Evolutionary conservation across 78 protist genomes (phyloP).

Genomic region (Creolimax fragrantissima): DNA sequence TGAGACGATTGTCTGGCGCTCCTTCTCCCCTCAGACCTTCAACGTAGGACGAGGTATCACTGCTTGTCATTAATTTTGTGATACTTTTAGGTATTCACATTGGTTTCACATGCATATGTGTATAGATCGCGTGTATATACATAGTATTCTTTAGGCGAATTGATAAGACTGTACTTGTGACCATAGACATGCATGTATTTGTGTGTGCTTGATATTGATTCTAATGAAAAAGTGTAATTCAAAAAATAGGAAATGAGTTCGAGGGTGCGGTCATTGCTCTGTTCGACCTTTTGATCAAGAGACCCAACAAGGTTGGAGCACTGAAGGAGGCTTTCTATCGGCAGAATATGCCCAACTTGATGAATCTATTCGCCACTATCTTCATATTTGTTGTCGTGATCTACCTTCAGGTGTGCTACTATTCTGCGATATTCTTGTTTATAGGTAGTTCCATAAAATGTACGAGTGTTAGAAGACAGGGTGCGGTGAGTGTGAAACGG

Average conservation of each 20-base stretch:
- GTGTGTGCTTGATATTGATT: no score
- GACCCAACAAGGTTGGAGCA: conserved; percentile 87
- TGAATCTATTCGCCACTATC: conserved; percentile 95
- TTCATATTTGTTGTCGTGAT: conserved; percentile 94
- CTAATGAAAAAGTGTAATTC: no score
- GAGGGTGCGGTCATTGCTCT: conserved; percentile 99
- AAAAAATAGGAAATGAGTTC: conserved; percentile 81
- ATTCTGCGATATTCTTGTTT: neutral
- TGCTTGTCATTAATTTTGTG: neutral
- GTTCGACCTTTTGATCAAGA: conserved; percentile 83
- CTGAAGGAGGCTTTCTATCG: conserved; percentile 97
- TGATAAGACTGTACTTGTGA: no score
- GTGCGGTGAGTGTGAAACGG: neutral
- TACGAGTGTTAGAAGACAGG: no score
- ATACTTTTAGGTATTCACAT: neutral
- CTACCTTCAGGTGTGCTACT: conserved; percentile 79
- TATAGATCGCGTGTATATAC: neutral
- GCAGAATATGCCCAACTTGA: conserved; percentile 95
- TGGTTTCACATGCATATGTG: neutral
- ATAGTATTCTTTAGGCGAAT: no score
- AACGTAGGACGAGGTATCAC: conserved; percentile 88
- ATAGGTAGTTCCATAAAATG: neutral
- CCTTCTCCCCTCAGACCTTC: conserved; percentile 96
- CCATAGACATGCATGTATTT: no score
- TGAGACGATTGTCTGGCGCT: conserved; percentile 98